Percentiles rank a stretch among this genome's conserved stretches.
phyloP scores from a whole-genome alignment of 2,329 filamentous ascomycete species.

The Cladophialophora exuberans region DNA sequence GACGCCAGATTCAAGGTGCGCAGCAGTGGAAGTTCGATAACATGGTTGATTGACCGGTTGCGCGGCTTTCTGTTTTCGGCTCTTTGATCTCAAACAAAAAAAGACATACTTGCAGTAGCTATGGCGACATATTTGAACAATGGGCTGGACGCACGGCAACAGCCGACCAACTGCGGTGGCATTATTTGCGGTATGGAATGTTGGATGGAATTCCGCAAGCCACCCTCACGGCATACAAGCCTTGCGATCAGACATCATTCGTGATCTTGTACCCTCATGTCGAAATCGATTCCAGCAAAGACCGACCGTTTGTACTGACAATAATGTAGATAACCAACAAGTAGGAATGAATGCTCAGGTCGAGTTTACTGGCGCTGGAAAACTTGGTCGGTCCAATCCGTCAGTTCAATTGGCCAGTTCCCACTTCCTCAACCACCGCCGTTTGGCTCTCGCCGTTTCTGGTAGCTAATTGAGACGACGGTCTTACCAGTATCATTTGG shows the following conservation, averaged over 20 bases:
- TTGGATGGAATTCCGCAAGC: constrained; percentile 1
- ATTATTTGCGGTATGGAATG: constrained; percentile 8
- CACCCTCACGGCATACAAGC: neutral
- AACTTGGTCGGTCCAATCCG: too few relatives aligned
- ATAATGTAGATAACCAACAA: too few relatives aligned
- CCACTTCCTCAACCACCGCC: too few relatives aligned
- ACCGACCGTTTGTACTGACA: too few relatives aligned
- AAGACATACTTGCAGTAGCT: constrained; percentile 24
- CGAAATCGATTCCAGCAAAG: too few relatives aligned
- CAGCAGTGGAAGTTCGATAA: constrained; percentile 1
- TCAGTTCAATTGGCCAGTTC: too few relatives aligned
- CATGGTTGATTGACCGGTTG: constrained; percentile 4
- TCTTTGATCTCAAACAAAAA: constrained; percentile 24
- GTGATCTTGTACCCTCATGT: neutral
- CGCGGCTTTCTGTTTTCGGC: constrained; percentile 15
- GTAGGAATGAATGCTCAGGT: too few relatives aligned
- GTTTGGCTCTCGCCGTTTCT: too few relatives aligned
- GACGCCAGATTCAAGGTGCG: neutral
- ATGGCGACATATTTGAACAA: constrained; percentile 24
- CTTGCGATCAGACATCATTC: neutral
- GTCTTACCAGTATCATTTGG: too few relatives aligned
- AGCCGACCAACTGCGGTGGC: neutral
- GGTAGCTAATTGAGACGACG: too few relatives aligned
- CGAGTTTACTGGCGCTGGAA: too few relatives aligned
- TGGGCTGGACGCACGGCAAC: constrained; percentile 12